Conservation (phyloP, 192 early-diverging fungal genomes). For the Coemansia sp. region DNA sequence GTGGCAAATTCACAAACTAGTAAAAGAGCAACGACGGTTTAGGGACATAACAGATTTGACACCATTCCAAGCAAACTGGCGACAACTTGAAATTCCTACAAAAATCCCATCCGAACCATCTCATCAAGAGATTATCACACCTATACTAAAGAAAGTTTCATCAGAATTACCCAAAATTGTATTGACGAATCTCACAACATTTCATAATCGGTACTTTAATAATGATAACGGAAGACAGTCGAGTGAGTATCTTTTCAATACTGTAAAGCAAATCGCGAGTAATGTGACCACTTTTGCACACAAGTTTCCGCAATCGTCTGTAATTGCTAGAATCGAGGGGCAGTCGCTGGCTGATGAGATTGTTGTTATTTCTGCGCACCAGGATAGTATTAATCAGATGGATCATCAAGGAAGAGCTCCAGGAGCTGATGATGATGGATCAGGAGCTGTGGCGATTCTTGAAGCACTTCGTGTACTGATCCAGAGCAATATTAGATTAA, state of each 20-base stretch:
- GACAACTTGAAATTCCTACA: background rate
- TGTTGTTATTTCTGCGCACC: conserved; percentile 84
- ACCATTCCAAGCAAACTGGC: background rate
- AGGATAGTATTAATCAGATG: conserved; percentile 79
- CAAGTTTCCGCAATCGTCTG: background rate
- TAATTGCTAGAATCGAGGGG: background rate
- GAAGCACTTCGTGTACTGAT: conserved; percentile 45
- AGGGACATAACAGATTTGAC: background rate
- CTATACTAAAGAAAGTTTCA: background rate
- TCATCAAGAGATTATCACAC: background rate
- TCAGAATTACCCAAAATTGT: background rate
- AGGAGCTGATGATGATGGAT: conserved; percentile 82
- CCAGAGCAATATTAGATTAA: background rate
- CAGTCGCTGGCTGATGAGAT: conserved; percentile 43
- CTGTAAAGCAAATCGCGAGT: background rate
- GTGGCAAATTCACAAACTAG: background rate
- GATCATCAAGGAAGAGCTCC: conserved; percentile 70
- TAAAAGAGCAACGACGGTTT: background rate
- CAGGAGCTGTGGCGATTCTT: conserved; percentile 77
- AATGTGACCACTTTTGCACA: background rate
- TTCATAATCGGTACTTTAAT: background rate
- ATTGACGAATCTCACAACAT: background rate
- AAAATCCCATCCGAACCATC: background rate
- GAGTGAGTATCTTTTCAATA: background rate
- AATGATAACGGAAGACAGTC: background rate